phyloP scores from a whole-genome alignment of 2,329 filamentous ascomycete genomes.

The Clonostachys sp. region DNA sequence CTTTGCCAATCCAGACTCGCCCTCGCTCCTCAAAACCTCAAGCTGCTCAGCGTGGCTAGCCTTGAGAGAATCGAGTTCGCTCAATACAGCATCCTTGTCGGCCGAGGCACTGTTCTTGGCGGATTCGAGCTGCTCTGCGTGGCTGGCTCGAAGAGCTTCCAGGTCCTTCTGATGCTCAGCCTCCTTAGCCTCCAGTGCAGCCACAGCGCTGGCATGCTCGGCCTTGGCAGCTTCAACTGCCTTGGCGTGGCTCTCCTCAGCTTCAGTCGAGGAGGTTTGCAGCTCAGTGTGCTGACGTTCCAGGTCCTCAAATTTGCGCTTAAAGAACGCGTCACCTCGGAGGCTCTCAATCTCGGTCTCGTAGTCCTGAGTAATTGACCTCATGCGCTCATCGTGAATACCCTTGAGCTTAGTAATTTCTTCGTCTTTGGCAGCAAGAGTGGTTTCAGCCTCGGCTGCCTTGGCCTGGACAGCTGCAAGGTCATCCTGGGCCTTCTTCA shows the following conservation, averaged over 20 bases:
- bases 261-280: constrained; percentile 25
- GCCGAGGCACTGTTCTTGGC: constrained; percentile 48
- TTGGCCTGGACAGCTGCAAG: constrained; percentile 42
- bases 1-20: constrained; percentile 28
- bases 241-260: constrained; percentile 29
- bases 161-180: constrained; percentile 48
- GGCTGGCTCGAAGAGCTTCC: constrained; percentile 49
- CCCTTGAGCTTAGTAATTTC: constrained; percentile 46
- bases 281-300: constrained; percentile 52
- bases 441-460: constrained; percentile 39
- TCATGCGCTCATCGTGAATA: constrained; percentile 53
- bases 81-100: constrained; percentile 40
- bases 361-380: constrained; percentile 55
- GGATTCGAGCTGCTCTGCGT: constrained; percentile 54
- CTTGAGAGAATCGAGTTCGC: constrained; percentile 51
- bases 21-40: constrained; percentile 34
- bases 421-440: constrained; percentile 41
- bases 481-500: constrained; percentile 37
- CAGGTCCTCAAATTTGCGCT: constrained; percentile 58
- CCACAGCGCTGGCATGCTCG: constrained; percentile 36
- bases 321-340: constrained; percentile 58
- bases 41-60: constrained; percentile 47
- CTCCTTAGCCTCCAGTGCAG: constrained; percentile 44
- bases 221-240: constrained; percentile 36
- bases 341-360: constrained; percentile 62